Evolutionary conservation across 2,329 filamentous ascomycete species (phyloP), one percentile per base, ranked within the genome.

Genomic region (Didymella sp.): DNA sequence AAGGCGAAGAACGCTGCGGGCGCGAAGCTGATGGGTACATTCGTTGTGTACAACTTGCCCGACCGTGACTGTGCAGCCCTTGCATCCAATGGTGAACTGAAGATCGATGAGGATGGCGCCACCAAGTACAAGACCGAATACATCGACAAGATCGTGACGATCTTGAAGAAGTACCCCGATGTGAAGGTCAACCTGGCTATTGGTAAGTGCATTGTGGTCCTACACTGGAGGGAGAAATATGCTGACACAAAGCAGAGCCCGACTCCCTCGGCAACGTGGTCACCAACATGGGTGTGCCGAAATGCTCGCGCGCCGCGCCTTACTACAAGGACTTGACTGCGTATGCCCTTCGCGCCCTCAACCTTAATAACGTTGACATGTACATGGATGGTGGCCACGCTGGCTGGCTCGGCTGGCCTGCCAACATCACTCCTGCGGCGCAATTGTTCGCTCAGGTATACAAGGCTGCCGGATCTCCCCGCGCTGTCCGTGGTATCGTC

Each of bases 371-470:
- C 69, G 85, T 88, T 24, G 77, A 83, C 60, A 85, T 85, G 83
- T 88, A 88, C 71, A 71, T 88, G 19, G 86, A 88, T 63, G 85
- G 84, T 8, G 85, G 84, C 56, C 85, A 88, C 71, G 85, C 82
- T 24, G 85, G 86, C 58, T 88, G 86, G 86, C 79, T 88, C 40
- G 85, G 85, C 66, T 88, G 85, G 85, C 71, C 81, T 17, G 85
- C 83, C 58, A 88, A 88, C 75, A 80, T 85, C 42, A 62, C 64
- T 6, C 82, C 82, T 6, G 80, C 82, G 2, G 82, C 82, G 9
- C 64, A 77, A 33, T 73, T 84, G 15, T 84, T 78, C 66, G 80
- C 74, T 3, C 41, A 75, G 22, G 70, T 85, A 1, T 84, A 82
- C 69, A 78, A 75, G 42, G 74, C 73, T 28, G 82, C 81, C 17